Percentiles rank a stretch among this genome's conserved stretches.
These are phyloP conservation scores for Asterochloris erici DNA, from an alignment of 139 green algal genomes.

Conservation along the genomic window DNA sequence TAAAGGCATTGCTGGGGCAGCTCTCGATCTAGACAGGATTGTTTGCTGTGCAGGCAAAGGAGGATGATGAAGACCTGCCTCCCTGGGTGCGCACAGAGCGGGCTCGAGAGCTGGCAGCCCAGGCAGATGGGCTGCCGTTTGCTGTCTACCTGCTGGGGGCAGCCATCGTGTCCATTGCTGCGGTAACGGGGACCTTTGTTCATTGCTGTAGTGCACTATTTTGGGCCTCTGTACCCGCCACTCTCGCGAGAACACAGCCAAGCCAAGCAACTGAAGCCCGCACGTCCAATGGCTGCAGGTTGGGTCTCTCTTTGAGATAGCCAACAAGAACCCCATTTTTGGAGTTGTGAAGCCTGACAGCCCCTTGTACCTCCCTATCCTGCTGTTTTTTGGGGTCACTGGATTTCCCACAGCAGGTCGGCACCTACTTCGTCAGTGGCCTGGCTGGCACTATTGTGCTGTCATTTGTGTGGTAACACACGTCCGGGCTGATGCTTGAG, in stretches of 20 bases:
- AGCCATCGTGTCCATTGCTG: constrained; percentile 74
- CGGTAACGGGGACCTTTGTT: constrained; percentile 34
- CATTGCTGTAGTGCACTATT: background rate
- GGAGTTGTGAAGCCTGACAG: constrained; percentile 53
- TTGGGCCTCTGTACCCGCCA: background rate
- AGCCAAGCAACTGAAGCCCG: background rate
- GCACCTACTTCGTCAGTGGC: background rate
- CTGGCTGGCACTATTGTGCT: background rate
- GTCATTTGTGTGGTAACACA: background rate
- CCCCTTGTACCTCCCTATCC: constrained; percentile 70
- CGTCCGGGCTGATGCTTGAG: background rate
- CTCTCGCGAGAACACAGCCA: too few relatives aligned
- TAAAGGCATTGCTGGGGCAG: too few relatives aligned
- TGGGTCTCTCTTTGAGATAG: constrained; percentile 63
- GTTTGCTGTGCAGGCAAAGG: constrained; percentile 2
- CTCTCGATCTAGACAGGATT: background rate
- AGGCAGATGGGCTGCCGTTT: constrained; percentile 61
- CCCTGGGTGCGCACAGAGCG: constrained; percentile 77
- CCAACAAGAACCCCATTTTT: constrained; percentile 56
- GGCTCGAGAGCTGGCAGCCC: constrained; percentile 56
- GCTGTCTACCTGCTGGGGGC: constrained; percentile 70
- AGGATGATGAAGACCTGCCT: constrained; percentile 51
- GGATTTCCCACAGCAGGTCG: constrained; percentile 65
- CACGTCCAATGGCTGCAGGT: constrained; percentile 28
- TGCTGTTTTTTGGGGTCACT: constrained; percentile 76